phyloP scores from a whole-genome alignment of 2,329 filamentous ascomycete genomes.

The Pseudodiploospora longispora region DNA sequence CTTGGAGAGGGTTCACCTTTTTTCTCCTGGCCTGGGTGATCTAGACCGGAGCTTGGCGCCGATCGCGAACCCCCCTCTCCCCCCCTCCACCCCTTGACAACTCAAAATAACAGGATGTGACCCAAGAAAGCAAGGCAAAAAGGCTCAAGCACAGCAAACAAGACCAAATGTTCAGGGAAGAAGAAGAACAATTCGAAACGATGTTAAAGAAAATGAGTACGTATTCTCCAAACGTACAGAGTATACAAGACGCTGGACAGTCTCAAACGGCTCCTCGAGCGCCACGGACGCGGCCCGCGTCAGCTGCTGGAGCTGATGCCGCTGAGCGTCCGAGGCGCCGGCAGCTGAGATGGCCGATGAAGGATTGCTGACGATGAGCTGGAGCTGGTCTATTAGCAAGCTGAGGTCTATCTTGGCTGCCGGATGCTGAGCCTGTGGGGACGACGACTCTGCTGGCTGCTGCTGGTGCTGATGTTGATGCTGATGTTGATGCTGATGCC shows the following conservation, averaged over 20 bases:
- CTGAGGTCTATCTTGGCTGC: background rate
- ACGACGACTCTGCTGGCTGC: background rate
- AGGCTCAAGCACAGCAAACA: no score
- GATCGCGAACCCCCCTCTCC: no score
- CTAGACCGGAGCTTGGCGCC: no score
- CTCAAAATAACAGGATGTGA: no score
- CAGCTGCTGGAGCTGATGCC: constrained; percentile 7
- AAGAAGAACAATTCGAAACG: background rate
- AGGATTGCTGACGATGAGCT: constrained; percentile 5
- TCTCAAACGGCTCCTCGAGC: constrained; percentile 13
- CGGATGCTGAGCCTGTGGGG: background rate
- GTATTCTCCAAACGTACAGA: constrained; percentile 6
- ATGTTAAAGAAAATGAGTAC: background rate
- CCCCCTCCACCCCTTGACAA: no score
- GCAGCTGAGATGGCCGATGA: no score
- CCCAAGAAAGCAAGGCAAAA: no score
- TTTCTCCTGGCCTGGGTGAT: no score
- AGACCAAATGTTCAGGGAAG: no score
- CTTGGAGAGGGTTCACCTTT: no score
- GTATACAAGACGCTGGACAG: constrained; percentile 9
- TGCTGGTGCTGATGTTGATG: no score
- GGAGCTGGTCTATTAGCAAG: constrained; percentile 4
- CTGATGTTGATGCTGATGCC: no score
- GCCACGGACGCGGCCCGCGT: constrained; percentile 6
- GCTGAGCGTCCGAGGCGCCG: background rate